Base-by-base conservation (phyloP, 208 protist species). In the Crithidia bombi region DNA sequence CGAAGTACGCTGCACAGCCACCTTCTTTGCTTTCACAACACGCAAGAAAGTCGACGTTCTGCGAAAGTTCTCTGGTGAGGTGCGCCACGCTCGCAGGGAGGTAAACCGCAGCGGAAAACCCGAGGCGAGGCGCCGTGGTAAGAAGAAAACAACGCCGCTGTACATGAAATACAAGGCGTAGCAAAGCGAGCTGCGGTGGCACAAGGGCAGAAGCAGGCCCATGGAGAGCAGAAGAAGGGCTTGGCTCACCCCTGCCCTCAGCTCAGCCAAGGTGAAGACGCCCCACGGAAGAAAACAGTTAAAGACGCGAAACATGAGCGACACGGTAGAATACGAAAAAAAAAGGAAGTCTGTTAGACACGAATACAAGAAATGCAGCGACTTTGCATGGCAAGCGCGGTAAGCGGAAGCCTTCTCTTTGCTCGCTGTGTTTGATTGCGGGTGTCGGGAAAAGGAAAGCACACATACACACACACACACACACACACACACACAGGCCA, bases 71-170 rank as follows among this genome's bases (percentile, higher is more conserved):
- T 75, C 56, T 11, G 49, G 50, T 30, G 77, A 78, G 14, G 46
- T 66, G 14, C 81, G 72, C 65, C 65, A 86, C 23, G 62, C 54
- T 2, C 66, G 71, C 50, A 79, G 64, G 3, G 75, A 83, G 14
- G 33, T 3, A 38, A 76, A 86, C 33, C 63, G 67, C 17, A 86
- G 28, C 14, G 77, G 71, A 26, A 83, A 35, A n/a, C 81, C 81
- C 15, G 81, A 86, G 47, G 81, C 81, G 32, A 86, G 43, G 26
- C 81, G 77, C 26, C 77, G 67, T 33, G 80, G 81, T 14, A 83
- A 68, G 51, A 78, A 78, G 38, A 82, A 81, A 76, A 86, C 78
- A 43, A 25, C 65, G 1, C 26, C 57, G 5, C 78, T 51, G 56
- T 81, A 86, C 10, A 9, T 38, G 11, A 43, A 30, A 15, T 71